These are phyloP conservation scores for Myxozyma neotropica DNA, from an alignment of 805 yeast species.

Conservation along the genomic window DNA sequence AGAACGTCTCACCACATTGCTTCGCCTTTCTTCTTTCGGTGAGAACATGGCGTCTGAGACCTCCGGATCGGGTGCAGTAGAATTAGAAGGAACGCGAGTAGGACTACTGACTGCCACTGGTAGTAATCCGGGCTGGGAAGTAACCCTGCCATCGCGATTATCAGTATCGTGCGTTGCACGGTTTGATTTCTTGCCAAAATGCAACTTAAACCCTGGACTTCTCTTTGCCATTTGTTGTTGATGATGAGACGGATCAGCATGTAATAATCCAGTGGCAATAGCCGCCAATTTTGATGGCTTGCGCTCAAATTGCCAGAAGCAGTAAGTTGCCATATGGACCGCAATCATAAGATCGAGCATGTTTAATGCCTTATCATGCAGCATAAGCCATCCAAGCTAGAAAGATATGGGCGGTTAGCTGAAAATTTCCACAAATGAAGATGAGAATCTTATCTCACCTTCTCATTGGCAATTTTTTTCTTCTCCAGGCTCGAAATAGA, in stretches of 20 bases:
- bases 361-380: conserved; percentile 16
- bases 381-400: conserved; percentile 26
- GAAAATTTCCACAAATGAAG: background rate
- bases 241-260: background rate
- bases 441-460: conserved; percentile 7
- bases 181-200: background rate
- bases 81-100: background rate
- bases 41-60: background rate
- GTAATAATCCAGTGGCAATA: conserved; percentile 24
- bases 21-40: background rate
- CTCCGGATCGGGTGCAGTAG: background rate
- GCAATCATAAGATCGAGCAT: conserved; percentile 33
- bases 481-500: conserved; percentile 17
- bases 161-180: background rate
- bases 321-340: conserved; percentile 17
- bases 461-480: conserved; percentile 5
- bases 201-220: conserved; percentile 1
- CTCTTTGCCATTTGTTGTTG: background rate
- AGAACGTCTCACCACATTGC: background rate
- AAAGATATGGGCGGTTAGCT: background rate
- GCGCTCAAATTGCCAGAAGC: conserved; percentile 26
- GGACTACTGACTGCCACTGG: background rate
- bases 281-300: conserved; percentile 20
- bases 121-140: background rate
- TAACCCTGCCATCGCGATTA: background rate